Percentiles rank a stretch among this genome's conserved stretches.
Evolutionary conservation across 495 filamentous ascomycete species (phyloP).

Genomic region (Parathielavia hyrcaniae): DNA sequence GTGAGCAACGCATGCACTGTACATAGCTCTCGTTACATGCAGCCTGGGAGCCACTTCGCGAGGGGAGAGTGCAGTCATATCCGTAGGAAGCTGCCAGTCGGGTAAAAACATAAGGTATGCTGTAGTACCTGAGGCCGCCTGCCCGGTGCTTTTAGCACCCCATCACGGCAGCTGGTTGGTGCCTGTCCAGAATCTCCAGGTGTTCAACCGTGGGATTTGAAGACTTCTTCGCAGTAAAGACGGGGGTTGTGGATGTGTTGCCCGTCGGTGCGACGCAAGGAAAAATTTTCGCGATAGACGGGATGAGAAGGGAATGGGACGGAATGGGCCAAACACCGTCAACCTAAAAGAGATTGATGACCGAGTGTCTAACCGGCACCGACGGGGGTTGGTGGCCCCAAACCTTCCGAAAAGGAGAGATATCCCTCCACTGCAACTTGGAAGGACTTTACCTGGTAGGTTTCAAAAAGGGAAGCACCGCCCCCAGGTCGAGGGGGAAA

Average conservation of each 20-base stretch:
- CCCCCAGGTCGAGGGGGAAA: constrained; percentile 18
- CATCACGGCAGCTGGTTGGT: not conserved
- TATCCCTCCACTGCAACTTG: too few species aligned
- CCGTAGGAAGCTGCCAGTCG: too few species aligned
- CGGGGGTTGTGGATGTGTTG: not conserved
- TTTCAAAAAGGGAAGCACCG: constrained; percentile 19
- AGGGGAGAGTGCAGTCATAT: too few species aligned
- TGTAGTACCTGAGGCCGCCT: too few species aligned
- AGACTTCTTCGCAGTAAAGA: too few species aligned
- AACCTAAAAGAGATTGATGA: constrained; percentile 2
- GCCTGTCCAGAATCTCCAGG: not conserved
- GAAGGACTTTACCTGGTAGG: not conserved
- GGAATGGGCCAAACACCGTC: not conserved
- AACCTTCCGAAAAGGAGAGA: constrained; percentile 2
- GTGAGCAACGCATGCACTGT: constrained; percentile 15
- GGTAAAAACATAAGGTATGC: too few species aligned
- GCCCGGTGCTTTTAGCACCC: not conserved
- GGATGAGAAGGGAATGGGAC: not conserved
- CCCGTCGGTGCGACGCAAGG: constrained; percentile 1
- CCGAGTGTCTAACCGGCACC: too few species aligned
- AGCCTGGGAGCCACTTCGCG: constrained; percentile 9
- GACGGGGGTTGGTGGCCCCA: not conserved
- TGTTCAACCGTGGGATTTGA: constrained; percentile 7
- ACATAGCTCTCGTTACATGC: constrained; percentile 2
- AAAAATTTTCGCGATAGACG: constrained; percentile 7